Conservation (phyloP, 108 stramenopile genomes). For the Stephanodiscus minutulus region DNA sequence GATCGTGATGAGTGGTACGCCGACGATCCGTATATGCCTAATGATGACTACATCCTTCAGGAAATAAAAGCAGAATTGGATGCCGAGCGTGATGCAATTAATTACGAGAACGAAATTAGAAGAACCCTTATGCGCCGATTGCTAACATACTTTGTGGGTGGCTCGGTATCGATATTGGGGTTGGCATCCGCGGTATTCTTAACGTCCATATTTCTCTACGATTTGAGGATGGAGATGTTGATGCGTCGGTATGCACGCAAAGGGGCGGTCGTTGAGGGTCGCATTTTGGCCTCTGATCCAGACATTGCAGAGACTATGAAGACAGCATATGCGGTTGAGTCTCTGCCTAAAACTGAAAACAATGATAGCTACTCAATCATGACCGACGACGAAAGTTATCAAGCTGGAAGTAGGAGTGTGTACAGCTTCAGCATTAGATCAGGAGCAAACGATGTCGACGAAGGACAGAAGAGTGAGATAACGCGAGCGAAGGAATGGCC, state of each 20-base stretch:
- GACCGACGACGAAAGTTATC: slow-evolving; percentile 12
- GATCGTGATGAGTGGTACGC: slow-evolving; percentile 7
- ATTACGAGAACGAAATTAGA: neutral
- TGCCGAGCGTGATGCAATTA: neutral
- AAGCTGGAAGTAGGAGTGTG: neutral
- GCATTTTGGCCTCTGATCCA: slow-evolving; percentile 6
- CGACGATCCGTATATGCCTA: slow-evolving; percentile 12
- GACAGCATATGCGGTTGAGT: neutral
- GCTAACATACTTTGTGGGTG: neutral
- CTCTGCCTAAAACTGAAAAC: slow-evolving; percentile 2
- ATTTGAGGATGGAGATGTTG: slow-evolving; percentile 4
- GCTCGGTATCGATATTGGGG: slow-evolving; percentile 1
- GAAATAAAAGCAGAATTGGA: neutral
- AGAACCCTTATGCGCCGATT: neutral
- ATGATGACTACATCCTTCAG: neutral
- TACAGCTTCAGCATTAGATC: neutral
- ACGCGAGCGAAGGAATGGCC: neutral
- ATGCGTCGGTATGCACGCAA: slow-evolving; percentile 10
- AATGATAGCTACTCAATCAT: slow-evolving; percentile 16
- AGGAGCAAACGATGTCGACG: neutral
- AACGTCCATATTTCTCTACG: slow-evolving; percentile 5
- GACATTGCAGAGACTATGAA: slow-evolving; percentile 2
- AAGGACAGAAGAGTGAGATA: neutral
- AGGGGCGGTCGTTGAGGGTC: slow-evolving; percentile 3
- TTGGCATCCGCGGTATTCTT: neutral